Conservation (phyloP, 768 basidiomycete species). For the Leccinum longicurvipes region DNA sequence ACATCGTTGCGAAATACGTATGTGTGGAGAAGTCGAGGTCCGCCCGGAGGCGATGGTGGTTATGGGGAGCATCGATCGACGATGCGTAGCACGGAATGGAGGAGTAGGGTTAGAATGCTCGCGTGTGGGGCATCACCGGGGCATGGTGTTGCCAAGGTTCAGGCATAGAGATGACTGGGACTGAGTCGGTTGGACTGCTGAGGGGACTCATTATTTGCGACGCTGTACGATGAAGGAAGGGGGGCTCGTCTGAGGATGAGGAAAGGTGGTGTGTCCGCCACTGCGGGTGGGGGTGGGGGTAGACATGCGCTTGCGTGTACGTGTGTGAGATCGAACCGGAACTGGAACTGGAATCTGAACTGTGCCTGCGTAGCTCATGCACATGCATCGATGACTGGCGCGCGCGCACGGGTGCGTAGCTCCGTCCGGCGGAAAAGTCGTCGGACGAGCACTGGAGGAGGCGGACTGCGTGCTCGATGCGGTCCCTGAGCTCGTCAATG, state of each 20-base stretch:
- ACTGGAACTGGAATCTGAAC: background rate
- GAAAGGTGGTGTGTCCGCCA: background rate
- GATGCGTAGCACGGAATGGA: background rate
- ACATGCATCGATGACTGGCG: conserved; percentile 14
- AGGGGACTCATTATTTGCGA: conserved; percentile 9
- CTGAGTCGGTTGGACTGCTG: conserved; percentile 4
- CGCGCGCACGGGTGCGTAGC: background rate
- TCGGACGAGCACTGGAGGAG: conserved; percentile 20
- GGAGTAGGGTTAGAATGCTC: conserved; percentile 8
- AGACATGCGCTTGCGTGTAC: too few relatives aligned
- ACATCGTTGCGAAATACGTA: conserved; percentile 10
- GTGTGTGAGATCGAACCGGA: background rate
- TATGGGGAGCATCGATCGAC: conserved; percentile 12
- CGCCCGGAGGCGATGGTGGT: background rate
- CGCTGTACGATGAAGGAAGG: background rate
- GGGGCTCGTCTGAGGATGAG: conserved; percentile 2
- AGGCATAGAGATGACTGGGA: conserved; percentile 17
- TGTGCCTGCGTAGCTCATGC: conserved; percentile 4
- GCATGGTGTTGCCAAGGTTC: conserved; percentile 22
- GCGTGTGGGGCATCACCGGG: background rate
- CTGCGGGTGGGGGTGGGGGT: background rate
- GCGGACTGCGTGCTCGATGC: conserved; percentile 54
- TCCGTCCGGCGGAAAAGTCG: conserved; percentile 6
- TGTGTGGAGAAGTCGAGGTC: too few relatives aligned
- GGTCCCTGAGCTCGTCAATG: conserved; percentile 42